Evolutionary conservation across 495 filamentous ascomycete species (phyloP).

Genomic region (Staphylotrichum tortipilum): DNA sequence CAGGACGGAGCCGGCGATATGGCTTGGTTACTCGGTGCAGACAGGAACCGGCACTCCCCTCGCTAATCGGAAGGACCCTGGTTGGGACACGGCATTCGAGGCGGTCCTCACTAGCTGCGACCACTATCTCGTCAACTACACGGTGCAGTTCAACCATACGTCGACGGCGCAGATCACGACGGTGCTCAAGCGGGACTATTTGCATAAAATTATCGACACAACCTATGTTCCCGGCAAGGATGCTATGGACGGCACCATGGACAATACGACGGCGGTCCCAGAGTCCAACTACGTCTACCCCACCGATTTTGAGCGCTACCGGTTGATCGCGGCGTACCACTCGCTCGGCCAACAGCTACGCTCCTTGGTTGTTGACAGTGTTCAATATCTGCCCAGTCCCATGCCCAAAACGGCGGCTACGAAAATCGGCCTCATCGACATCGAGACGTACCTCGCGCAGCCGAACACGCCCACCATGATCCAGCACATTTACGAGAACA

Average conservation of each 20-base stretch:
- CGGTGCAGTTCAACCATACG: constrained; percentile 23
- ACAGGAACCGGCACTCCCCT: constrained; percentile 5
- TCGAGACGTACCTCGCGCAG: constrained; percentile 11
- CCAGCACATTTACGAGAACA: constrained; percentile 21
- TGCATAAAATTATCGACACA: constrained; percentile 19
- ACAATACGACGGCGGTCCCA: constrained; percentile 18
- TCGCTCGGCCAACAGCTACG: constrained; percentile 17
- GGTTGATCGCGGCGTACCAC: constrained; percentile 19
- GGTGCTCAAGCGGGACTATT: constrained; percentile 10
- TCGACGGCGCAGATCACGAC: constrained; percentile 10
- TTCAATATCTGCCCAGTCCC: constrained; percentile 16
- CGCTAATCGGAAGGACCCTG: neutral
- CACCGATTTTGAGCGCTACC: constrained; percentile 15
- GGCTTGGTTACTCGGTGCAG: constrained; percentile 15
- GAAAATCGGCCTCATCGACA: constrained; percentile 20
- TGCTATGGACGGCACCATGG: constrained; percentile 16
- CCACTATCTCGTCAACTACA: constrained; percentile 22
- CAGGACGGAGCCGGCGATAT: constrained; percentile 19
- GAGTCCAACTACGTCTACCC: constrained; percentile 19
- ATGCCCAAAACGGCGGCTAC: constrained; percentile 6
- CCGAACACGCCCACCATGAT: constrained; percentile 12
- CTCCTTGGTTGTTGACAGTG: constrained; percentile 12
- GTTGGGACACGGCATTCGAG: constrained; percentile 12
- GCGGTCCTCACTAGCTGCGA: constrained; percentile 19
- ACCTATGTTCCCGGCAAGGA: constrained; percentile 6